A percentile compares a stretch with the other conserved stretches of the same genome.
phyloP scores from a whole-genome alignment of 495 filamentous ascomycete genomes.

The Aspergillus hancockii region DNA sequence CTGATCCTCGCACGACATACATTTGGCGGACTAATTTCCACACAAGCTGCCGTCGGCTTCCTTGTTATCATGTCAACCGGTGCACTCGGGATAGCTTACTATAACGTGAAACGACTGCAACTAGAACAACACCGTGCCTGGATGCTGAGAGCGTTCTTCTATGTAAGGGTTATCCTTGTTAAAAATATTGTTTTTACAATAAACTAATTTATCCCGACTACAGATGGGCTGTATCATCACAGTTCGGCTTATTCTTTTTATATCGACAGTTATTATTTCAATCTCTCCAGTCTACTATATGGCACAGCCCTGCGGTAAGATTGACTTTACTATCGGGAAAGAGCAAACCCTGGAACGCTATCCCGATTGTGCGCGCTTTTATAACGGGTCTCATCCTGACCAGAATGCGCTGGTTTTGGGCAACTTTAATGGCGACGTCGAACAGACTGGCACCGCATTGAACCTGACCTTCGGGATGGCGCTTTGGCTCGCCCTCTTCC shows the following conservation, averaged over 20 bases:
- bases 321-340: neutral
- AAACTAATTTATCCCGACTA: neutral
- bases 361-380: neutral
- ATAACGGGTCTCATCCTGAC: neutral
- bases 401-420: neutral
- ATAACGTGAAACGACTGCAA: conserved; percentile 5
- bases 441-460: neutral
- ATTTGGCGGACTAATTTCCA: neutral
- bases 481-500: neutral
- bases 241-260: neutral
- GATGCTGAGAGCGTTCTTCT: conserved; percentile 4
- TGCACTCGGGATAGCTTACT: conserved; percentile 1
- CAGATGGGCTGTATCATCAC: neutral
- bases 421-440: neutral
- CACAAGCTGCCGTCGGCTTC: conserved; percentile 4
- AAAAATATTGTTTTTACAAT: neutral
- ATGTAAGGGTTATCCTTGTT: neutral
- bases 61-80: neutral
- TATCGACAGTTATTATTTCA: neutral
- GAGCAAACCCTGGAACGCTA: neutral
- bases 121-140: conserved; percentile 7
- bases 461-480: neutral
- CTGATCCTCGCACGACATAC: neutral
- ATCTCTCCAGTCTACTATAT: neutral
- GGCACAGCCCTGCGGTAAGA: neutral